Evolutionary conservation across 2,329 filamentous ascomycete species (phyloP), one percentile per base, ranked within the genome.

Genomic region (Aureobasidium sp.): DNA sequence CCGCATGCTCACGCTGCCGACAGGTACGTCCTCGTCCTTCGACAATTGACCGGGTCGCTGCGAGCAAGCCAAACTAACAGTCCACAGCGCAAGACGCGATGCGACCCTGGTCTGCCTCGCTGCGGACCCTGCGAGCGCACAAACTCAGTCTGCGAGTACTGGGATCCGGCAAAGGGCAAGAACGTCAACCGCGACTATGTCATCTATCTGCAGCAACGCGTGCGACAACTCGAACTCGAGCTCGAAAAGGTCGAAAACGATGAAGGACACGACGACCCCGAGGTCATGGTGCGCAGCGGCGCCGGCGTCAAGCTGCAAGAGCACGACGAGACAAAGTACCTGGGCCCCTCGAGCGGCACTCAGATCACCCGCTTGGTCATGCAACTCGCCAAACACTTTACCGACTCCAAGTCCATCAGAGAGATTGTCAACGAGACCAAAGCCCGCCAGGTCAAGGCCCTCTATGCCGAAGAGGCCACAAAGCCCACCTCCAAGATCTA

Each of bases 381-480:
- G 89, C 92, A 97, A 73, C 86, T 96, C 75, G 93, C 93, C 59
- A 97, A 96, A 77, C 88, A 91, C 66, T 96, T 93, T 70, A 95
- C 91, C 29, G 89, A 94, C 70, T 88, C 91, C 5, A 90, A 91
- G 74, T 91, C 88, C 67, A 97, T 97, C 72, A 91, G 91, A 63
- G 91, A 97, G 68, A 86, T 97, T 55, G 90, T 97, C 36, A 90
- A 92, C 3, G 88, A 92, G 83, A 72, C 85, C 77, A 74, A 85
- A 74, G 71, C 86, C 76, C 77, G 84, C 79, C 78, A 85, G 72
- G 80, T 88, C 78, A 80, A 87, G 83, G 83, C 88, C 78, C 78
- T 90, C 76, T 77, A 87, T 77, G 69, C 80, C 68, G 72, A 85
- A 80, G 79, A 95, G 82, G 81, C 84, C 68, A 77, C 77, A 59